Percentiles rank a stretch among this genome's conserved stretches.
phyloP scores from a whole-genome alignment of 805 yeast species.

The Hanseniaspora singularis region DNA sequence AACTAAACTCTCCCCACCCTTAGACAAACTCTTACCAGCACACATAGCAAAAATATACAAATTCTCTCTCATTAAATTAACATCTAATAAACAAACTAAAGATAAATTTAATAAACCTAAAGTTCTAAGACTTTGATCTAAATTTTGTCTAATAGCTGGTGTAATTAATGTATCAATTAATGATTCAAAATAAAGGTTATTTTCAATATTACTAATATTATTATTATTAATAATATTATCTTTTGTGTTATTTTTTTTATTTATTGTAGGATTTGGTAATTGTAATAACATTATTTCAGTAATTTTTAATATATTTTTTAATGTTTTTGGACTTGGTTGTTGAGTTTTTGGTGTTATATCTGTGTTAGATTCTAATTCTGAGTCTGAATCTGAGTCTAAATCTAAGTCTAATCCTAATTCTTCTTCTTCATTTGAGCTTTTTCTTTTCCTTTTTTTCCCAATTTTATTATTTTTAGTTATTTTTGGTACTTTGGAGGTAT shows the following conservation, averaged over 20 bases:
- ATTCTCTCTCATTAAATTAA: conserved; percentile 51
- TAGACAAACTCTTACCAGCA: conserved; percentile 52
- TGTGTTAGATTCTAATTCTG: too few relatives aligned
- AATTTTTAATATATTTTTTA: conserved; percentile 23
- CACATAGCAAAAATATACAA: conserved; percentile 57
- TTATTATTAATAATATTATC: too few relatives aligned
- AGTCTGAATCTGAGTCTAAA: too few relatives aligned
- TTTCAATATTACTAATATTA: conserved; percentile 52
- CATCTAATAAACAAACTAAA: conserved; percentile 61
- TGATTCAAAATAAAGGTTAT: conserved; percentile 48
- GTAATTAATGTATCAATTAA: conserved; percentile 64
- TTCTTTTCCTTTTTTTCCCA: conserved; percentile 14
- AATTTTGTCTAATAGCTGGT: conserved; percentile 60
- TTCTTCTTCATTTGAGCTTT: conserved; percentile 24
- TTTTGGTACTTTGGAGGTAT: too few relatives aligned
- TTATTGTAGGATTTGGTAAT: conserved; percentile 46
- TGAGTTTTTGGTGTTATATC: too few relatives aligned
- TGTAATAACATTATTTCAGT: conserved; percentile 31
- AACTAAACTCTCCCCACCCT: not conserved
- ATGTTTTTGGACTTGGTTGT: conserved; percentile 16
- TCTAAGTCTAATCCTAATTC: too few relatives aligned
- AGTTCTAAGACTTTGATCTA: conserved; percentile 38
- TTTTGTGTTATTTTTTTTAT: too few relatives aligned
- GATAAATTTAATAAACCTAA: conserved; percentile 70
- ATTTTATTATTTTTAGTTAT: conserved; percentile 19